These are phyloP conservation scores for Coniella vitis DNA, from an alignment of 2,329 filamentous ascomycete species.

Conservation along the genomic window DNA sequence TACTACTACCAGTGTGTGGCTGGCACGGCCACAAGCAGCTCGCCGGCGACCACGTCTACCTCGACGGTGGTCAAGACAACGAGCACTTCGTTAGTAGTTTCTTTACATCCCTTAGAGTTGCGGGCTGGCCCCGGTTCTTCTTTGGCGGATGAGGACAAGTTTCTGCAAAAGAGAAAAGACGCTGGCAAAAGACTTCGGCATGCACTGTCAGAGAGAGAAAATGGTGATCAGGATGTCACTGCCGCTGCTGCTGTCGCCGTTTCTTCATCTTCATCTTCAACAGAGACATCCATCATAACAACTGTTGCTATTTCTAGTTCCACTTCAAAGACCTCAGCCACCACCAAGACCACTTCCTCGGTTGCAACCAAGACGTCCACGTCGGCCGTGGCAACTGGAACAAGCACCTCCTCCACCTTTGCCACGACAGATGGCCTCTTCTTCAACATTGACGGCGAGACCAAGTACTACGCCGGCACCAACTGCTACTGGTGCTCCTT, in stretches of 20 bases:
- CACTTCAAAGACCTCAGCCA: neutral
- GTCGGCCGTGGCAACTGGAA: conserved; percentile 7
- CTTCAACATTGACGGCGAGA: conserved; percentile 35
- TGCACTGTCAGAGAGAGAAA: neutral
- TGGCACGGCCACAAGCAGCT: conserved; percentile 7
- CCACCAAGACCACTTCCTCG: conserved; percentile 1
- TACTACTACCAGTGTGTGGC: conserved; percentile 22
- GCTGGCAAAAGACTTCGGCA: too few relatives aligned
- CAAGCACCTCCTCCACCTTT: conserved; percentile 16
- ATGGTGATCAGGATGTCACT: neutral
- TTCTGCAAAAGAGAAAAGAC: too few relatives aligned
- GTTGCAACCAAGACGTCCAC: conserved; percentile 6
- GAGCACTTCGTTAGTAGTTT: conserved; percentile 11
- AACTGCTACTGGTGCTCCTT: conserved; percentile 49
- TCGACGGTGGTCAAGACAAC: conserved; percentile 8
- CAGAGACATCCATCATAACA: conserved; percentile 1
- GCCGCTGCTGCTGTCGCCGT: too few relatives aligned
- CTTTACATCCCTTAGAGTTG: conserved; percentile 7
- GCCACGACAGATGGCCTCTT: conserved; percentile 22
- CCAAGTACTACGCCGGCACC: conserved; percentile 42
- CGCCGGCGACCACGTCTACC: conserved; percentile 2
- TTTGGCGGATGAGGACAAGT: neutral
- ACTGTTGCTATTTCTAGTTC: neutral
- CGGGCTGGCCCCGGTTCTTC: conserved; percentile 8
- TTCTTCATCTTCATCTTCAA: too few relatives aligned